A percentile compares a stretch with the other conserved stretches of the same genome.
phyloP scores from a whole-genome alignment of 202 grass and related monocot species.

The Zoysia matrella region DNA sequence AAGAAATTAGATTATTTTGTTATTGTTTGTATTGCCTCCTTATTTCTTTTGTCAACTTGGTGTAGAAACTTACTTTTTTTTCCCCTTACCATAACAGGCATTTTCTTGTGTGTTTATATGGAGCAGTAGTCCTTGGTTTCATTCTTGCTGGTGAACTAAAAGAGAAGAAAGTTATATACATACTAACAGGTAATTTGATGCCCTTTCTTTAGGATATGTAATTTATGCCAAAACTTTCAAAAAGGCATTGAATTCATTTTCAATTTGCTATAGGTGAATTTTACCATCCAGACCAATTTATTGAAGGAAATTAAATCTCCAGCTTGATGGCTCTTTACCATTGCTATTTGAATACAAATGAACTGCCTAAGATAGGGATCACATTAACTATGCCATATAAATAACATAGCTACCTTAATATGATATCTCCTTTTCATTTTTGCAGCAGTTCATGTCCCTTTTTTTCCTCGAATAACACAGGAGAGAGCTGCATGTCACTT shows the following conservation, averaged over 20 bases:
- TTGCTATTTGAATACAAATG: conserved; percentile 26
- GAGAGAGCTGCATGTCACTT: too few relatives aligned
- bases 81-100: conserved; percentile 65
- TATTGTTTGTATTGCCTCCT: background rate
- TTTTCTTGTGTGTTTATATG: conserved; percentile 89
- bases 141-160: conserved; percentile 92
- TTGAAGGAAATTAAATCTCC: background rate
- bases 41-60: conserved; percentile 12
- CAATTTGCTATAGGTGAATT: background rate
- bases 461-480: too few relatives aligned
- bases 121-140: conserved; percentile 59
- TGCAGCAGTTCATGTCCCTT: too few relatives aligned
- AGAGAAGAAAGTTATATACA: conserved; percentile 79
- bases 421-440: too few relatives aligned
- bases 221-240: background rate
- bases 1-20: conserved; percentile 1
- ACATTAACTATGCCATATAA: conserved; percentile 25
- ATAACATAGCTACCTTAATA: background rate
- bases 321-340: conserved; percentile 11
- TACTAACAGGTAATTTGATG: conserved; percentile 74
- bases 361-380: background rate
- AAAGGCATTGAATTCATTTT: conserved; percentile 10
- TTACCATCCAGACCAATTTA: background rate
- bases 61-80: conserved; percentile 19
- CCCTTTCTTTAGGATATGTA: conserved; percentile 10